Percentiles rank a stretch among this genome's conserved stretches.
Conservation (phyloP, 768 basidiomycete species). For the Mycena kentingensis region DNA sequence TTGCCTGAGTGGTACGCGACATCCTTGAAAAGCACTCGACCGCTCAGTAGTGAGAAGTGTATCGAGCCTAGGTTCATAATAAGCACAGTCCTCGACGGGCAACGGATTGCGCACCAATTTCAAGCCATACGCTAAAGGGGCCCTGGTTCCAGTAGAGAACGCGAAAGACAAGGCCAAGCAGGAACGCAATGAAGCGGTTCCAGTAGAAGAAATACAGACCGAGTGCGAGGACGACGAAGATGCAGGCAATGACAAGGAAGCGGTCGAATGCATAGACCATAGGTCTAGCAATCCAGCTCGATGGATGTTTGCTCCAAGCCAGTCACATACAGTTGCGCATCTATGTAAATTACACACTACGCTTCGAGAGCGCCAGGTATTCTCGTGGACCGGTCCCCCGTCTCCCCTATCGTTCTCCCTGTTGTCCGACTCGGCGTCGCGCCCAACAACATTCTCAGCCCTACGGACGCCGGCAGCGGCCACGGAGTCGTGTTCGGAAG, state of each 20-base stretch:
- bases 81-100: background rate
- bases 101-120: slow-evolving; percentile 58
- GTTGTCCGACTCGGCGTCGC: slow-evolving; percentile 42
- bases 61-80: slow-evolving; percentile 66
- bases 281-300: background rate
- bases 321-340: too few relatives aligned
- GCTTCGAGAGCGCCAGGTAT: slow-evolving; percentile 19
- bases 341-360: slow-evolving; percentile 6
- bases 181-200: slow-evolving; percentile 77
- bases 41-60: slow-evolving; percentile 86
- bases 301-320: background rate
- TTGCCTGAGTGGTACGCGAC: slow-evolving; percentile 90
- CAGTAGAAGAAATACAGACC: slow-evolving; percentile 88
- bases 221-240: slow-evolving; percentile 55
- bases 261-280: slow-evolving; percentile 51
- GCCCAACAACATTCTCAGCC: slow-evolving; percentile 55
- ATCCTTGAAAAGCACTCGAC: slow-evolving; percentile 87
- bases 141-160: slow-evolving; percentile 77
- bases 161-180: slow-evolving; percentile 68
- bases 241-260: slow-evolving; percentile 64
- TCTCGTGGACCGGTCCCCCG: slow-evolving; percentile 4
- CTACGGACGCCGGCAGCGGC: slow-evolving; percentile 46
- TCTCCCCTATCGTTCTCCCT: slow-evolving; percentile 23
- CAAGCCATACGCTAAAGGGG: slow-evolving; percentile 78
- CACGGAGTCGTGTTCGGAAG: slow-evolving; percentile 62